Percentiles rank a stretch among this genome's conserved stretches.
These are phyloP conservation scores for Isatis lusitanica DNA, from an alignment of 441 rosid genomes.

Conservation along the genomic window DNA sequence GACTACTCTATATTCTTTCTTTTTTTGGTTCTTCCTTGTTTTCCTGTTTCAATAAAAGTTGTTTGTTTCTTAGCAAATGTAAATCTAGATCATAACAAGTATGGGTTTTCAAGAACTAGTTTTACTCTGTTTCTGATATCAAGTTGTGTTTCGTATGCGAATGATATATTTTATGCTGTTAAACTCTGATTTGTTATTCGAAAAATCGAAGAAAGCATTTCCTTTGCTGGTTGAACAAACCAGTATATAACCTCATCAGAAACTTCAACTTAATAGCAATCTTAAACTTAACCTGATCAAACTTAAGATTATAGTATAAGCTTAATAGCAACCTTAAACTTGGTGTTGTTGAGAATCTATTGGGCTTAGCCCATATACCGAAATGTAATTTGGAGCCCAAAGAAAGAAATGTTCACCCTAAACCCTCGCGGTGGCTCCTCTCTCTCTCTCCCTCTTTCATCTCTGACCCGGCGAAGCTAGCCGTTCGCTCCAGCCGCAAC, in stretches of 20 bases:
- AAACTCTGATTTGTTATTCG: no score
- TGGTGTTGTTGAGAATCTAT: not conserved
- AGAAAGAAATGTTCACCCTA: slow-evolving; percentile 15
- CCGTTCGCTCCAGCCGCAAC: slow-evolving; percentile 16
- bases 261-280: no score
- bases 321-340: no score
- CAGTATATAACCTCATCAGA: no score
- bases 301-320: no score
- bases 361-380: slow-evolving; percentile 3
- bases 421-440: slow-evolving; percentile 23
- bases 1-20: not conserved
- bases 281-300: no score
- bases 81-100: not conserved
- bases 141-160: no score
- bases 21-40: not conserved
- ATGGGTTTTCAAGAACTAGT: no score
- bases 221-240: no score
- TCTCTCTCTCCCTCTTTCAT: slow-evolving; percentile 7
- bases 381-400: not conserved
- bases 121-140: no score
- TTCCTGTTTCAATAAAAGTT: not conserved
- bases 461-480: slow-evolving; percentile 29
- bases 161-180: no score
- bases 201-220: no score
- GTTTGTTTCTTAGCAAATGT: not conserved